Evolutionary conservation across 306 rosid species (phyloP), one percentile per base, ranked within the genome.

Genomic region (Mimosa pudica): DNA sequence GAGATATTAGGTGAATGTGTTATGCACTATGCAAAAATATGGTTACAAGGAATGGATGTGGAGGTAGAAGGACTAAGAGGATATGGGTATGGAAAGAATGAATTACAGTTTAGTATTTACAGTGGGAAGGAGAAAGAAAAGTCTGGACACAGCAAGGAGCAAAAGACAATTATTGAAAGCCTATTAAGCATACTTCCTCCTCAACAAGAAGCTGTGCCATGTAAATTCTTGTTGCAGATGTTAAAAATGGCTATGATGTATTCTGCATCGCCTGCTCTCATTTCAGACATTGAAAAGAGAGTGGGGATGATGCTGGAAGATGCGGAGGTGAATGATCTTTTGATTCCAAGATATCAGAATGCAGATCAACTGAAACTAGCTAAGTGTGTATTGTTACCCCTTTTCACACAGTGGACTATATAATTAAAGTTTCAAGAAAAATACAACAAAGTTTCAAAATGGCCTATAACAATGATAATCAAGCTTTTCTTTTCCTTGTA

Each of bases 231-330:
- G 83, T 79, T 91, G 87, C 89, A 85, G 88, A 85, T 95, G 82
- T 70, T 95, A 79, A 91, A 89, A 90, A 83, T 91, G 91, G 98
- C 97, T 57, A 86, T 88, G 88, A 79, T 90, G 88, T 91, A 89
- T 89, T 93, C 97, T 57, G 90, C 83, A 76, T 86, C 98, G 4
- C 88, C 94, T 24, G 96, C 97, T 80, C 89, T 95, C 70, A 87
- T 86, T 79, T 89, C 96, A n/a, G 97, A 95, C 85, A 89, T 91
- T 41, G 99, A 95, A 79, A 93, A 91, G 84, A 89, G 96, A 84
- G 90, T 86, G 10, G 95, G 99, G 65, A 81, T 86, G 88, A 90
- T 81, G 90, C 81, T 95, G 82, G 94, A 93, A 84, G 97, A 91
- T 73, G 98, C 98, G 16, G 92, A 85, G 44, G 99, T 89, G 79